These are phyloP conservation scores for Colletotrichum sp. DNA, from an alignment of 2,329 filamentous ascomycete genomes.

Conservation along the genomic window DNA sequence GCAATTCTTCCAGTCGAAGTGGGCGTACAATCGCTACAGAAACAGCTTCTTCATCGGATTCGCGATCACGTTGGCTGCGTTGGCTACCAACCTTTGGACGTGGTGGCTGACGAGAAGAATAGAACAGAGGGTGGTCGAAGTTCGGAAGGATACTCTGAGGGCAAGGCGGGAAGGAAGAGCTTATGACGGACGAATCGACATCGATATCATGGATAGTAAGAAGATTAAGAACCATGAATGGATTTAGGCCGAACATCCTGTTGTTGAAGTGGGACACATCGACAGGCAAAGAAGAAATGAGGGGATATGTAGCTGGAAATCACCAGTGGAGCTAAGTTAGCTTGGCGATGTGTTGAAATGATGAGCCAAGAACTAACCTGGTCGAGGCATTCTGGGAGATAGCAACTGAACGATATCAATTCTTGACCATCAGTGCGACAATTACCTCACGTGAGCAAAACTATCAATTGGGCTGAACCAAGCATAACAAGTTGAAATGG, in stretches of 20 bases:
- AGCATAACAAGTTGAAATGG: accelerated
- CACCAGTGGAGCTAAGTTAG: too few relatives aligned
- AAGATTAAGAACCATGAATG: not conserved
- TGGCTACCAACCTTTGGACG: not conserved
- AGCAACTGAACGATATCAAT: too few relatives aligned
- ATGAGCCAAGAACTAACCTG: accelerated
- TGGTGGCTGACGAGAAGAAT: not conserved
- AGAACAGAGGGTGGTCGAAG: not conserved
- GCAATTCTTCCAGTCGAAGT: not conserved
- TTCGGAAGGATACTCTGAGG: not conserved
- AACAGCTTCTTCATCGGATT: not conserved
- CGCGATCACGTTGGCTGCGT: not conserved
- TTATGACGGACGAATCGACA: not conserved
- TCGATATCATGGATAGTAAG: not conserved
- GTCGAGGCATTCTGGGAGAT: too few relatives aligned
- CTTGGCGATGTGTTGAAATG: too few relatives aligned
- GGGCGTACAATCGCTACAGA: not conserved
- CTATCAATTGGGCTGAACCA: too few relatives aligned
- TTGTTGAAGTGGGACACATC: too few relatives aligned
- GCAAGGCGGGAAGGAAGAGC: not conserved
- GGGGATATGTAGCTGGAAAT: too few relatives aligned
- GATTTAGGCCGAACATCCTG: not conserved
- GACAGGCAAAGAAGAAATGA: too few relatives aligned
- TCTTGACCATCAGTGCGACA: too few relatives aligned
- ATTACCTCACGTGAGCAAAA: too few relatives aligned